These are phyloP conservation scores for Pestalotiopsis sp. DNA, from an alignment of 2,329 filamentous ascomycete species.

Conservation along the genomic window DNA sequence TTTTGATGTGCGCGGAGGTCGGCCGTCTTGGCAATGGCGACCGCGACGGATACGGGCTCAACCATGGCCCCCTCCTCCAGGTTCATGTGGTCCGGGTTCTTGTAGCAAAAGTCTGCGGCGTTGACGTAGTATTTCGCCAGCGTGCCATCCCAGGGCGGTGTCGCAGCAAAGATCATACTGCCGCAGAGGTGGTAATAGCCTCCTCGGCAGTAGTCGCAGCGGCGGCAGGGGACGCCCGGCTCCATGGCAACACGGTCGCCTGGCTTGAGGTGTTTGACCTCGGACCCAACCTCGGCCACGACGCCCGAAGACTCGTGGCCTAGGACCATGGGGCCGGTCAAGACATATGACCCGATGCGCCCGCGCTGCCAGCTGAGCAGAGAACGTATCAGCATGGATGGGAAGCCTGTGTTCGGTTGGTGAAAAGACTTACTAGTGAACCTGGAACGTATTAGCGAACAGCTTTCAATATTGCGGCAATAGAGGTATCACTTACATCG, in stretches of 20 bases:
- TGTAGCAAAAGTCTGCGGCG: neutral
- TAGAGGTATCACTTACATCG: conserved; percentile 29
- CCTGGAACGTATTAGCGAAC: neutral
- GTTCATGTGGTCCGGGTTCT: neutral
- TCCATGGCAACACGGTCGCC: neutral
- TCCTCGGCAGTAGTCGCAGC: neutral
- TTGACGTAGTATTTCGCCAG: neutral
- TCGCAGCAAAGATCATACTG: neutral
- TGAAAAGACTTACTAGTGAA: neutral
- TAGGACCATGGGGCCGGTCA: neutral
- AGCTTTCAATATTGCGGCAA: neutral
- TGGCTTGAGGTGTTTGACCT: neutral
- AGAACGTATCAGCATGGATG: neutral
- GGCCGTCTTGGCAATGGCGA: conserved; percentile 44
- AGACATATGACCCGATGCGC: neutral
- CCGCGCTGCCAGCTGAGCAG: neutral
- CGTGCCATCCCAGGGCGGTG: neutral
- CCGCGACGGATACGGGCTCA: conserved; percentile 53
- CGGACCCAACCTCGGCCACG: neutral
- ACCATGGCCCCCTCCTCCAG: conserved; percentile 37
- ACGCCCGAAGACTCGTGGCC: neutral
- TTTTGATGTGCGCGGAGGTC: conserved; percentile 41
- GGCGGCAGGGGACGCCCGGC: neutral
- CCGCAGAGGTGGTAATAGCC: neutral
- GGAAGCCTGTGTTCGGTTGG: neutral